Conservation (phyloP, 352 stramenopile species). For the Globisporangium alternatum region DNA sequence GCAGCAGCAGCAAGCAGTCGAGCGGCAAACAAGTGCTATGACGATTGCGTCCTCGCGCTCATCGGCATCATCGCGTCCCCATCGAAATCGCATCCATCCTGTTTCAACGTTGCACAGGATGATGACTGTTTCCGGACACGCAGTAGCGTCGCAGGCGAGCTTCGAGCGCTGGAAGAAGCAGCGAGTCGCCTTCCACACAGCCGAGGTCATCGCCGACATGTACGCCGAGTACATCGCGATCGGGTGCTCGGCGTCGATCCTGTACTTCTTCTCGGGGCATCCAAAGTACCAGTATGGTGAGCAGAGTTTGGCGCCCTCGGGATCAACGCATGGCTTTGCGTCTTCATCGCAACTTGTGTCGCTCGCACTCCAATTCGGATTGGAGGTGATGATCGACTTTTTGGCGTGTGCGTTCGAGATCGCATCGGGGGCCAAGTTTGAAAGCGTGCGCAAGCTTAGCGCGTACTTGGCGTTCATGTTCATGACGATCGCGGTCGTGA, state of each 20-base stretch:
- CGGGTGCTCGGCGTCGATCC: slow-evolving; percentile 39
- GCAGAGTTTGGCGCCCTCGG: background rate
- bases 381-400: slow-evolving; percentile 11
- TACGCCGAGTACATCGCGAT: slow-evolving; percentile 50
- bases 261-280: slow-evolving; percentile 35
- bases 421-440: slow-evolving; percentile 8
- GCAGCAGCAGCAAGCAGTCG: background rate
- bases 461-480: slow-evolving; percentile 32
- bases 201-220: slow-evolving; percentile 42
- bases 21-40: background rate
- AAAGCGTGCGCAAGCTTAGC: slow-evolving; percentile 20
- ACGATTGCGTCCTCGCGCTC: background rate
- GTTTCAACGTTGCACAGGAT: background rate
- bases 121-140: background rate
- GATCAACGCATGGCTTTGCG: background rate
- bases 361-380: slow-evolving; percentile 2
- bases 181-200: slow-evolving; percentile 26
- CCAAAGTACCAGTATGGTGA: slow-evolving; percentile 23
- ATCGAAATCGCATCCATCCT: background rate
- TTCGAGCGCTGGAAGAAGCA: slow-evolving; percentile 27
- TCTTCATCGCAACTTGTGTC: background rate
- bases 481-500: slow-evolving; percentile 28
- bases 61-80: background rate
- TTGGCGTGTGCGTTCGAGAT: slow-evolving; percentile 10
- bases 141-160: slow-evolving; percentile 1